Evolutionary conservation across 148 eudicot genomes (phyloP).

Genomic region (Limonium bicolor): DNA sequence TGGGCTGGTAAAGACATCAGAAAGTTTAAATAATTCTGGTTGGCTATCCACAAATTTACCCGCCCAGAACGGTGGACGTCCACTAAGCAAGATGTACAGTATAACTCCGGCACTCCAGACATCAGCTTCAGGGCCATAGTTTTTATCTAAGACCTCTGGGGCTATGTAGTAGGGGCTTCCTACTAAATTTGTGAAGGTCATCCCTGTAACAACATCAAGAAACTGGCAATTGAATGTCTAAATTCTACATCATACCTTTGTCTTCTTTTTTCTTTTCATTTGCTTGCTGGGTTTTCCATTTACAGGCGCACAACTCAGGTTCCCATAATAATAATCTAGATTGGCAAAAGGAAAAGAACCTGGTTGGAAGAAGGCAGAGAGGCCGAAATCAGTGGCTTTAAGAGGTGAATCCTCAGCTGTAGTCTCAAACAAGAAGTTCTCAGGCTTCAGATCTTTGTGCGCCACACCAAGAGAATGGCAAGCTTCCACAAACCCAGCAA

Average conservation of each 20-base stretch:
- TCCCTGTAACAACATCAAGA: slow-evolving; percentile 21
- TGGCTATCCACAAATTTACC: no score
- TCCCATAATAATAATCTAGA: no score
- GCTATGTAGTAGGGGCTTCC: slow-evolving; percentile 7
- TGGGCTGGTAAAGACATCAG: no score
- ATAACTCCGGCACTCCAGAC: slow-evolving; percentile 13
- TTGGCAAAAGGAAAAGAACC: no score
- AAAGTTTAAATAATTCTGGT: no score
- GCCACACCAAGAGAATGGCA: slow-evolving; percentile 4
- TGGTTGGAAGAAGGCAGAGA: slow-evolving; percentile 4
- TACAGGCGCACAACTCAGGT: no score
- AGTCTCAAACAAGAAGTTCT: slow-evolving; percentile 3
- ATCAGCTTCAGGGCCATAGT: slow-evolving; percentile 11
- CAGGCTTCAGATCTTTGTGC: slow-evolving; percentile 5
- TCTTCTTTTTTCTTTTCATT: no score
- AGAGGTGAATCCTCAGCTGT: neutral
- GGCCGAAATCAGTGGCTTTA: slow-evolving; percentile 3
- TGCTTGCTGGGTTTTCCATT: no score
- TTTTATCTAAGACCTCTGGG: slow-evolving; percentile 7
- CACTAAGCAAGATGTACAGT: slow-evolving; percentile 6
- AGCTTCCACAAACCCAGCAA: neutral
- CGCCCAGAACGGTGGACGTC: slow-evolving; percentile 6
- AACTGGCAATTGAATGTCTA: no score
- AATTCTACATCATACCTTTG: no score
- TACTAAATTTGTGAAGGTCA: slow-evolving; percentile 7